Base-by-base conservation (phyloP, 345 rosid species). In the Lepidium didymum region DNA sequence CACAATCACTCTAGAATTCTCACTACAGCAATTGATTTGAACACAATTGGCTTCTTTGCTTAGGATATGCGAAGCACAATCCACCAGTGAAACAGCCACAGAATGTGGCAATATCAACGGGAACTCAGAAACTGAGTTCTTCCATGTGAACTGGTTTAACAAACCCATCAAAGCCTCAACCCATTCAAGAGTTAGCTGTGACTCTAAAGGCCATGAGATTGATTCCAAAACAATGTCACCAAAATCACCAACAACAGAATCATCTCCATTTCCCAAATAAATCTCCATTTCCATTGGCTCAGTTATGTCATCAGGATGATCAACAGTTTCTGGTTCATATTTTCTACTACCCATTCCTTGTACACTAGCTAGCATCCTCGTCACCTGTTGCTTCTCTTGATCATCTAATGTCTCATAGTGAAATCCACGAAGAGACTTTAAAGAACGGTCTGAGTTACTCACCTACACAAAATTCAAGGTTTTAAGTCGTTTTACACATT, bases 1-100 rank as follows among this genome's bases (percentile, higher is more conserved):
- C 45, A 79, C 78, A 65, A 82, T 45, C 14, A 79, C 81, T 69
- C 78, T 56, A 8, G 68, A 44, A 49, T 54, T 44, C 60, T 68
- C 74, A 64, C 47, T 49, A 27, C 36, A 76, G 8, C 70, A 33
- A 14, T 44, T 35, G 34, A 79, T 19, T 50, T 40, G 65, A 21
- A 79, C 80, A 59, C 81, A 79, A 43, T 79, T 79, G 8, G 77
- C 63, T 68, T 82, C 86, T 61, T 70, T 73, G n/a, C 67, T 52
- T 21, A 82, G 58, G 60, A 82, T 72, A 58, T 65, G 51, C 0
- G 72, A 69, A 47, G 83, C 83, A 29, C 60, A 70, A 2, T 53
- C 69, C 43, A 82, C 64, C 69, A 79, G 11, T 15, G 76, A 70
- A 46, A 61, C 38, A 44, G 76, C 78, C 37, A 74, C 83, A 61